Evolutionary conservation across 345 rosid genomes (phyloP).

Genomic region (Physaria fendleri): DNA sequence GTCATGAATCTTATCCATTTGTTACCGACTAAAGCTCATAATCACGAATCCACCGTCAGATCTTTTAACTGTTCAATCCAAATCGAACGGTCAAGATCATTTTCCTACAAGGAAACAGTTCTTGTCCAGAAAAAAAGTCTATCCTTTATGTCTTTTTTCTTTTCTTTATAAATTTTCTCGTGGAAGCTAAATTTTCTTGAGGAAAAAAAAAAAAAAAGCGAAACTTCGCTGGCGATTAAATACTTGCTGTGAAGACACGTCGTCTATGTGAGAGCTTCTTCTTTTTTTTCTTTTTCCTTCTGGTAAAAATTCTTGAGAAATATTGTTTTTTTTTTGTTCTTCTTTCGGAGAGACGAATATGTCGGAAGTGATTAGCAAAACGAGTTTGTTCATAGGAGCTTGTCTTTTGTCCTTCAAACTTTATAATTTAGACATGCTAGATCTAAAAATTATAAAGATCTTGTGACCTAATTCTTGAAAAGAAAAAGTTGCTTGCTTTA

Average conservation of each 20-base stretch:
- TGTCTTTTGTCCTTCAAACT: background rate
- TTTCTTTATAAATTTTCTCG: background rate
- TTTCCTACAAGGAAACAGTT: constrained; percentile 9
- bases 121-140: constrained; percentile 15
- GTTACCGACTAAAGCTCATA: constrained; percentile 2
- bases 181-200: background rate
- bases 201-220: background rate
- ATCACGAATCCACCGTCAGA: constrained; percentile 16
- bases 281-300: background rate
- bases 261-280: background rate
- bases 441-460: constrained; percentile 1
- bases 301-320: background rate
- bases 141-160: background rate
- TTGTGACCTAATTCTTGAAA: background rate
- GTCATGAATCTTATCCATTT: constrained; percentile 25
- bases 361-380: constrained; percentile 47
- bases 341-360: constrained; percentile 6
- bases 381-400: constrained; percentile 34
- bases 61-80: constrained; percentile 16
- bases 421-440: background rate
- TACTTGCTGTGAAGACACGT: constrained; percentile 25
- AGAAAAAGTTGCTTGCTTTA: background rate
- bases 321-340: background rate
- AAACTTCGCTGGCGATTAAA: constrained; percentile 12
- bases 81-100: constrained; percentile 17